These are phyloP conservation scores for Lachancea dasiensis DNA, from an alignment of 805 yeast species.

Conservation along the genomic window DNA sequence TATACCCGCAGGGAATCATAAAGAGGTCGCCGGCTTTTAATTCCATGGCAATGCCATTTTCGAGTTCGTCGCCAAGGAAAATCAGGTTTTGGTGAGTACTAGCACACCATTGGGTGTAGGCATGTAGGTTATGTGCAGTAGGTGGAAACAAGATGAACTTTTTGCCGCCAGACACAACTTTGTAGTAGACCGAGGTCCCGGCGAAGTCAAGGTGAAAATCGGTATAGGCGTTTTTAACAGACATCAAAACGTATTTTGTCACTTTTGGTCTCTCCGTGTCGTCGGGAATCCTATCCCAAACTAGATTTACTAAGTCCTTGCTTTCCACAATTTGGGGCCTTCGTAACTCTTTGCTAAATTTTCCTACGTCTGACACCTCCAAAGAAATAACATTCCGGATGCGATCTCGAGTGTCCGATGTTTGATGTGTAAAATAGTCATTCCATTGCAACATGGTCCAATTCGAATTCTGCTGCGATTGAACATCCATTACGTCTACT, in stretches of 20 bases:
- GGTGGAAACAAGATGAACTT: conserved; percentile 78
- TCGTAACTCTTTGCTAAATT: conserved; percentile 41
- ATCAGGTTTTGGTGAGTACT: conserved; percentile 49
- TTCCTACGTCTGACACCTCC: conserved; percentile 58
- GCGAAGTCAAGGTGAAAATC: conserved; percentile 92
- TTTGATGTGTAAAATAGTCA: conserved; percentile 51
- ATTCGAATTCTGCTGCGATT: conserved; percentile 56
- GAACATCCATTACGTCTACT: conserved; percentile 85
- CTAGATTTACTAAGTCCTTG: conserved; percentile 61
- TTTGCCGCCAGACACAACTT: conserved; percentile 69
- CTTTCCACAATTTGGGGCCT: conserved; percentile 64
- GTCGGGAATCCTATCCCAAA: conserved; percentile 41
- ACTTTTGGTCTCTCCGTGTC: conserved; percentile 46
- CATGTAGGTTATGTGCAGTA: conserved; percentile 50
- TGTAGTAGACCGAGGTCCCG: conserved; percentile 87
- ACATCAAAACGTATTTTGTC: conserved; percentile 78
- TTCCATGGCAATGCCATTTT: conserved; percentile 49
- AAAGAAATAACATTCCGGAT: conserved; percentile 76
- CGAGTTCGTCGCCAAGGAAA: conserved; percentile 57
- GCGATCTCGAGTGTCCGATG: conserved; percentile 46
- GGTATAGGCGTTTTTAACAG: conserved; percentile 72
- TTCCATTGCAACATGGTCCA: conserved; percentile 75
- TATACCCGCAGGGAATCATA: conserved; percentile 89
- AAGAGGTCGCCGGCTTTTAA: conserved; percentile 63
- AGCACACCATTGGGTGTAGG: conserved; percentile 68